These are phyloP conservation scores for Yarrowia divulgata DNA, from an alignment of 805 yeast genomes.

Conservation along the genomic window DNA sequence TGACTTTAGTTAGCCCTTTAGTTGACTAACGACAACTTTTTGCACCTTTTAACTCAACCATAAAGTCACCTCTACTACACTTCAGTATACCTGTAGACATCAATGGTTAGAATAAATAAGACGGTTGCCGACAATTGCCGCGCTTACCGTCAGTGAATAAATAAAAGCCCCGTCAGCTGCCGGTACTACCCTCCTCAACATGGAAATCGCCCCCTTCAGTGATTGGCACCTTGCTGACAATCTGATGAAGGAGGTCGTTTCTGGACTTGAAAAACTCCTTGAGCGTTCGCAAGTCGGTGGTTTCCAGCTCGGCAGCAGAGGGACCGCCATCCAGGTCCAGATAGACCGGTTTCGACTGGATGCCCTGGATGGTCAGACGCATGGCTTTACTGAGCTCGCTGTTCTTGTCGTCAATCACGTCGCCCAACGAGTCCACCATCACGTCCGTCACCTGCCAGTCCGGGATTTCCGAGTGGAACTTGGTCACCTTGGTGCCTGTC, in stretches of 20 bases:
- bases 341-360: conserved; percentile 23
- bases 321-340: conserved; percentile 17
- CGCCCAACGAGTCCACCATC: conserved; percentile 40
- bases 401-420: conserved; percentile 7
- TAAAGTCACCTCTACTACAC: no score
- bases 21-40: no score
- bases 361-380: conserved; percentile 16
- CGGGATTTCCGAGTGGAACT: conserved; percentile 51
- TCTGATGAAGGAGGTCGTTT: conserved; percentile 6
- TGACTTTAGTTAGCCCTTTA: no score
- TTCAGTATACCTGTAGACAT: no score
- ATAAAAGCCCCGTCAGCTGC: no score
- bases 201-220: neutral
- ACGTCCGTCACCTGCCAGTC: conserved; percentile 52
- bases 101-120: no score
- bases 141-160: no score
- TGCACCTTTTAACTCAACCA: no score
- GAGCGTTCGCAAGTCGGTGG: neutral
- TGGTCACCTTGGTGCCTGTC: conserved; percentile 47
- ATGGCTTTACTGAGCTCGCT: neutral
- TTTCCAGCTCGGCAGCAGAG: neutral
- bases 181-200: neutral
- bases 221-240: conserved; percentile 7
- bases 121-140: no score
- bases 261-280: conserved; percentile 16